A percentile compares a stretch with the other conserved stretches of the same genome.
Evolutionary conservation across 208 protist species (phyloP).

Genomic region (Trypanosoma rangeli): DNA sequence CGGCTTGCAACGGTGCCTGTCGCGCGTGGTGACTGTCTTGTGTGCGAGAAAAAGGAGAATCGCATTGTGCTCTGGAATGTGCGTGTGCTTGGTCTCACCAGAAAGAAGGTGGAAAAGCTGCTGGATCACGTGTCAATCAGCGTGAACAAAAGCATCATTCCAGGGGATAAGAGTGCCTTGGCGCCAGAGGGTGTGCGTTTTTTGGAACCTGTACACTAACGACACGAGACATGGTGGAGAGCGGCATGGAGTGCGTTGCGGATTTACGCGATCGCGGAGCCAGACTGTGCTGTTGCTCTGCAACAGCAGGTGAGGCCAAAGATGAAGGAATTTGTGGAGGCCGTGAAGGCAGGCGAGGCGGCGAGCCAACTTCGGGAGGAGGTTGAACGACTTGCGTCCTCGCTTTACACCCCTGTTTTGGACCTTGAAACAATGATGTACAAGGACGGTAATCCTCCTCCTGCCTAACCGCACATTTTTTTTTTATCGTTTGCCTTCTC

Average conservation of each 20-base stretch:
- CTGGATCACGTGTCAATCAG: slow-evolving; percentile 92
- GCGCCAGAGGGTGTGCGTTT: slow-evolving; percentile 95
- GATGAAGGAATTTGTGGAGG: slow-evolving; percentile 76
- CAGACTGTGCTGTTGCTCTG: slow-evolving; percentile 76
- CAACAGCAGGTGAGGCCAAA: slow-evolving; percentile 55
- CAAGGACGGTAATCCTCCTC: slow-evolving; percentile 53
- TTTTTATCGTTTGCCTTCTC: neutral
- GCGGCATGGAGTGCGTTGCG: slow-evolving; percentile 90
- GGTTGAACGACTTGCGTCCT: slow-evolving; percentile 79
- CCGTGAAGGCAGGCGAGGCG: slow-evolving; percentile 35
- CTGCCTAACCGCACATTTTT: slow-evolving; percentile 15
- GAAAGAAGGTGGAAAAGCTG: slow-evolving; percentile 97
- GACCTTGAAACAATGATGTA: slow-evolving; percentile 70
- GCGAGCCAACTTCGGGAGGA: slow-evolving; percentile 68
- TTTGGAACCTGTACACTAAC: slow-evolving; percentile 96
- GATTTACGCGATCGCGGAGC: slow-evolving; percentile 90
- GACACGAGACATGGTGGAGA: slow-evolving; percentile 92
- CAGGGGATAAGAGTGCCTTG: slow-evolving; percentile 94
- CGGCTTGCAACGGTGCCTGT: slow-evolving; percentile 81
- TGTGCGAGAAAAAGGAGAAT: slow-evolving; percentile 97
- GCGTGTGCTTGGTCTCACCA: slow-evolving; percentile 92
- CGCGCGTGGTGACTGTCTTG: slow-evolving; percentile 88
- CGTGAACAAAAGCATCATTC: slow-evolving; percentile 98
- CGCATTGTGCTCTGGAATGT: slow-evolving; percentile 98
- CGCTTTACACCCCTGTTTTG: slow-evolving; percentile 89